These are phyloP conservation scores for Phylloporus sp. DNA, from an alignment of 768 basidiomycete genomes.

Conservation along the genomic window DNA sequence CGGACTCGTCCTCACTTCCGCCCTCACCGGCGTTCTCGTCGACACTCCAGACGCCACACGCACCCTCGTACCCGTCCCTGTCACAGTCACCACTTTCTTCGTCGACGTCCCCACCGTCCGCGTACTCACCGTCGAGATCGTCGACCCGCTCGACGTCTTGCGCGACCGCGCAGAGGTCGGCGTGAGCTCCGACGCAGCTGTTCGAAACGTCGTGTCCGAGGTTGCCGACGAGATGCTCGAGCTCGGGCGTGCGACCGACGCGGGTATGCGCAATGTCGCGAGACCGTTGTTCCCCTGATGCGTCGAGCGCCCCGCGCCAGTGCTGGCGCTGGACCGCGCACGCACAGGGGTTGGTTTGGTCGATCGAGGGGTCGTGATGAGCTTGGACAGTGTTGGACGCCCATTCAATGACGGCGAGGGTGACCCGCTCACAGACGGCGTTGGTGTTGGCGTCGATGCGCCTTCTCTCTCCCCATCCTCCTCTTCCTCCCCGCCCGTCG, in stretches of 20 bases:
- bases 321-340: too few species aligned
- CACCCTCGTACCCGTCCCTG: too few species aligned
- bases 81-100: too few species aligned
- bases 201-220: slow-evolving; percentile 30
- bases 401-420: slow-evolving; percentile 12
- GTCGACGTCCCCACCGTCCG: slow-evolving; percentile 28
- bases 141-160: slow-evolving; percentile 27
- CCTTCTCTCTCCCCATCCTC: slow-evolving; percentile 8
- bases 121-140: slow-evolving; percentile 28
- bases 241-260: slow-evolving; percentile 21
- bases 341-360: too few species aligned
- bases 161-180: slow-evolving; percentile 30
- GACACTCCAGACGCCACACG: too few species aligned
- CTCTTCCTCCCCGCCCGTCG: not conserved
- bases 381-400: slow-evolving; percentile 24
- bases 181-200: slow-evolving; percentile 28
- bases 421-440: slow-evolving; percentile 2
- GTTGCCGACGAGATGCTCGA: slow-evolving; percentile 29
- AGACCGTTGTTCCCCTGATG: slow-evolving; percentile 19
- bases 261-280: slow-evolving; percentile 30
- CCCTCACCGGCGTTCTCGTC: too few species aligned
- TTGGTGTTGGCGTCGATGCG: slow-evolving; percentile 18
- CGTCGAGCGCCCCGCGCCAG: too few species aligned
- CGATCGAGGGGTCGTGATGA: too few species aligned
- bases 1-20: too few species aligned